Conservation (phyloP, 2,329 filamentous ascomycete species). For the Periconia sp. region DNA sequence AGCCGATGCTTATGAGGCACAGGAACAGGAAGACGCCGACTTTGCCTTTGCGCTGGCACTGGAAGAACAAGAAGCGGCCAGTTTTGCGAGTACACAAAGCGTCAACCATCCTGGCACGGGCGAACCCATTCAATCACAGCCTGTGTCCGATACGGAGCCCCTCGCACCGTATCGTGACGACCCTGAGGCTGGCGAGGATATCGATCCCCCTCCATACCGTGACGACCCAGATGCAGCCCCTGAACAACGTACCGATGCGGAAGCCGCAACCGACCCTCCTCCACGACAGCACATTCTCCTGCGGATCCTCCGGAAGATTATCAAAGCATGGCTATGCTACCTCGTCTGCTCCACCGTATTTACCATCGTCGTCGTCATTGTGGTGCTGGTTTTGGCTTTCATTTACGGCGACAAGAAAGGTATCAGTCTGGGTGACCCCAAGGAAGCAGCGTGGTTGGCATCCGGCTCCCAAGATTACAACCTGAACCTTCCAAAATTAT, state of each 20-base stretch:
- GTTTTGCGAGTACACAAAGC: slow-evolving; percentile 1
- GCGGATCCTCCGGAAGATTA: background rate
- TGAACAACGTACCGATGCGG: background rate
- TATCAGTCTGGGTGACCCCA: background rate
- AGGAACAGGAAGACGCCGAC: slow-evolving; percentile 17
- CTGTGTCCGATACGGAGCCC: background rate
- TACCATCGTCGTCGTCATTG: slow-evolving; percentile 5
- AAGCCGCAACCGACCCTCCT: background rate
- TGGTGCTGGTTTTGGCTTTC: background rate
- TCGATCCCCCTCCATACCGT: slow-evolving; percentile 10
- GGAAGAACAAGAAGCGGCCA: slow-evolving; percentile 7
- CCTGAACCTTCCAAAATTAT: slow-evolving; percentile 10
- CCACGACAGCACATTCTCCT: background rate
- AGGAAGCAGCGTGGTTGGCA: slow-evolving; percentile 6
- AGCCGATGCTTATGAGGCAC: slow-evolving; percentile 10
- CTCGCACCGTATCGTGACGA: slow-evolving; percentile 10
- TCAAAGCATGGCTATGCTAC: slow-evolving; percentile 1
- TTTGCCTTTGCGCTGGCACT: slow-evolving; percentile 12
- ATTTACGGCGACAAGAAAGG: background rate
- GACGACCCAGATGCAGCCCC: slow-evolving; percentile 11
- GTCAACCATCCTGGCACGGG: background rate
- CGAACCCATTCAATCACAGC: background rate
- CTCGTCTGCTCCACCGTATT: background rate
- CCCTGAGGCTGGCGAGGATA: slow-evolving; percentile 4
- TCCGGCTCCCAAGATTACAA: slow-evolving; percentile 9